phyloP scores from a whole-genome alignment of 2,329 filamentous ascomycete genomes.

The Gaeumannomyces sp. region DNA sequence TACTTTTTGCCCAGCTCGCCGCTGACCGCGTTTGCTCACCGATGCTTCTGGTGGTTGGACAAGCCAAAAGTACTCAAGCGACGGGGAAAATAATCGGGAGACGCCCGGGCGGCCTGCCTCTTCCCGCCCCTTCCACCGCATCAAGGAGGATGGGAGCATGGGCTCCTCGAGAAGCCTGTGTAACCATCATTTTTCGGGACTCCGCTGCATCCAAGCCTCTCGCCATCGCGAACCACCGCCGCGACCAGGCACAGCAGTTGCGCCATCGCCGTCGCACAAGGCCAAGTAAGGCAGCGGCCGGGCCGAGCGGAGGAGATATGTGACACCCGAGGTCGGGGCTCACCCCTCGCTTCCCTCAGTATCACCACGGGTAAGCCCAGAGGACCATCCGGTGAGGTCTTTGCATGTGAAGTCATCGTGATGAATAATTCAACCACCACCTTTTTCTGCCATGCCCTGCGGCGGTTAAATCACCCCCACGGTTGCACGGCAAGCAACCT shows the following conservation, averaged over 20 bases:
- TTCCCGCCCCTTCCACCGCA: neutral
- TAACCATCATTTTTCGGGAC: neutral
- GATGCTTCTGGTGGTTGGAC: no score
- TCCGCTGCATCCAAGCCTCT: neutral
- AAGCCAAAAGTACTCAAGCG: neutral
- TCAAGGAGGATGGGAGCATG: neutral
- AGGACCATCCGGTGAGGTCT: neutral
- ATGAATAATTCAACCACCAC: neutral
- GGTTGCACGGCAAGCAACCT: neutral
- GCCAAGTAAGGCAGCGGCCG: neutral
- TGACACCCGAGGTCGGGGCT: neutral
- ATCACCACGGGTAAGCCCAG: neutral
- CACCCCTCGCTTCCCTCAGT: no score
- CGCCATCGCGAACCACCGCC: neutral
- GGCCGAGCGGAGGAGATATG: neutral
- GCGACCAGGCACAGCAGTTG: neutral
- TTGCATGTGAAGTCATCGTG: neutral
- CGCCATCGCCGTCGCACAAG: neutral
- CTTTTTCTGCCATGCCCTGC: neutral
- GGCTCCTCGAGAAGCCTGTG: neutral
- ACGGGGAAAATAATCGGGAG: neutral
- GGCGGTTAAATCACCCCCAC: neutral
- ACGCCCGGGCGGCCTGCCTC: neutral
- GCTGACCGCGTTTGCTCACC: neutral
- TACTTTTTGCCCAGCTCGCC: neutral